Conservation (phyloP, 179 eudicot species). For the Silene noctiflora region DNA sequence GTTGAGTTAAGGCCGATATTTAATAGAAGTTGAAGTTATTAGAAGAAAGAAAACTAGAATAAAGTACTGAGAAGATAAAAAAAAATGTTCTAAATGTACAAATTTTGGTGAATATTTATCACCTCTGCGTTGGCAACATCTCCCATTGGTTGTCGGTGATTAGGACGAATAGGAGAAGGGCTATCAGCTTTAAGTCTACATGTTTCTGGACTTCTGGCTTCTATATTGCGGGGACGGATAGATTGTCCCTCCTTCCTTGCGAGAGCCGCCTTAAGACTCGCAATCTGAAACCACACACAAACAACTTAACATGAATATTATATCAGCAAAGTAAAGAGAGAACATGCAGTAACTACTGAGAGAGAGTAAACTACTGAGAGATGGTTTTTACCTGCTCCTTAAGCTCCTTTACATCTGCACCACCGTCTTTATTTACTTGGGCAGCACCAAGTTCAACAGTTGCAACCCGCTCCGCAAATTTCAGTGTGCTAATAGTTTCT, state of each 20-base stretch:
- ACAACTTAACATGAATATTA: constrained; percentile 17
- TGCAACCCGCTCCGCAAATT: constrained; percentile 96
- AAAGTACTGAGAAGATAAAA: neutral
- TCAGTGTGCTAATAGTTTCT: constrained; percentile 95
- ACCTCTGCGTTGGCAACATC: constrained; percentile 80
- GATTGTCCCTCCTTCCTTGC: constrained; percentile 64
- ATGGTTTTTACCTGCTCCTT: constrained; percentile 71
- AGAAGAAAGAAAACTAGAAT: neutral
- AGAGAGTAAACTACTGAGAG: neutral
- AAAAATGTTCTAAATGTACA: neutral
- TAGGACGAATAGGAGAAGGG: constrained; percentile 42
- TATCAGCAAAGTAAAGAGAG: constrained; percentile 1
- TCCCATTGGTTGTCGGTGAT: constrained; percentile 53
- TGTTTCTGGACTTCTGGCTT: constrained; percentile 44
- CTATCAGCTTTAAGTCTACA: constrained; percentile 31
- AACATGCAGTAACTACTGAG: neutral
- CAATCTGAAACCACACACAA: constrained; percentile 45
- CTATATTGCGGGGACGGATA: constrained; percentile 36
- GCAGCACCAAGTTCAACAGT: constrained; percentile 99
- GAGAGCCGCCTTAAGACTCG: constrained; percentile 76
- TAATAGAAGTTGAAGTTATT: neutral
- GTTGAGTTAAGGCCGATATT: neutral
- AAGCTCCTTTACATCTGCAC: constrained; percentile 81
- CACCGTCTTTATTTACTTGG: constrained; percentile 67
- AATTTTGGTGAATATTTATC: constrained; percentile 16